Conservation (phyloP, 2,329 filamentous ascomycete species). For the Arthrobotrys iridis region DNA sequence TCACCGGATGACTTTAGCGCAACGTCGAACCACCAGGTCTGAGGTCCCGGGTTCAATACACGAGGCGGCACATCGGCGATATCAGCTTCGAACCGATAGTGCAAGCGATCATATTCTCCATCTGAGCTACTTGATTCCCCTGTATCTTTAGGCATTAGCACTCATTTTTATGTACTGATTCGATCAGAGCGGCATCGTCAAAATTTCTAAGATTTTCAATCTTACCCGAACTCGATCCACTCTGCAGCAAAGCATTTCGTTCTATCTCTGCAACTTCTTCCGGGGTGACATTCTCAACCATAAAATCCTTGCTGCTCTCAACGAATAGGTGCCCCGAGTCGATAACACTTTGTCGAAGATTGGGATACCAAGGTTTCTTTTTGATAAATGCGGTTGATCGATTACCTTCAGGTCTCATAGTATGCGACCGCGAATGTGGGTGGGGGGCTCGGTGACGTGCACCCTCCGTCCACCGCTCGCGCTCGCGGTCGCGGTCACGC, state of each 20-base stretch:
- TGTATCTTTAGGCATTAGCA: not conserved
- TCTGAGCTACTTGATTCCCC: not conserved
- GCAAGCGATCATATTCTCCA: not conserved
- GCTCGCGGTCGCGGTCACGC: too few species aligned
- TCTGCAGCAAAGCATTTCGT: not conserved
- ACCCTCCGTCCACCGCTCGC: too few species aligned
- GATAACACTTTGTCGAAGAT: not conserved
- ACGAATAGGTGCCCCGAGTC: not conserved
- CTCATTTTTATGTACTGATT: too few species aligned
- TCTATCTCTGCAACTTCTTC: not conserved
- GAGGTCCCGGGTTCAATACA: not conserved
- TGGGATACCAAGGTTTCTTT: not conserved
- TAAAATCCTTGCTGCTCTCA: not conserved
- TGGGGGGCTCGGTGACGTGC: too few species aligned
- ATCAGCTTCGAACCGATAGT: not conserved
- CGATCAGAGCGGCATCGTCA: too few species aligned
- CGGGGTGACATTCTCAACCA: not conserved
- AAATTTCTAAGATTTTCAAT: too few species aligned
- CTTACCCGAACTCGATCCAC: not conserved
- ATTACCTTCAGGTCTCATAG: too few species aligned
- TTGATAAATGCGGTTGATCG: not conserved
- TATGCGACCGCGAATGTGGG: too few species aligned
- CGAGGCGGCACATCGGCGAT: not conserved
- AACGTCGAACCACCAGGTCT: constrained; percentile 30
- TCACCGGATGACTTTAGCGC: not conserved